Conservation (phyloP, 345 rosid genomes). For the Salix dunnii region DNA sequence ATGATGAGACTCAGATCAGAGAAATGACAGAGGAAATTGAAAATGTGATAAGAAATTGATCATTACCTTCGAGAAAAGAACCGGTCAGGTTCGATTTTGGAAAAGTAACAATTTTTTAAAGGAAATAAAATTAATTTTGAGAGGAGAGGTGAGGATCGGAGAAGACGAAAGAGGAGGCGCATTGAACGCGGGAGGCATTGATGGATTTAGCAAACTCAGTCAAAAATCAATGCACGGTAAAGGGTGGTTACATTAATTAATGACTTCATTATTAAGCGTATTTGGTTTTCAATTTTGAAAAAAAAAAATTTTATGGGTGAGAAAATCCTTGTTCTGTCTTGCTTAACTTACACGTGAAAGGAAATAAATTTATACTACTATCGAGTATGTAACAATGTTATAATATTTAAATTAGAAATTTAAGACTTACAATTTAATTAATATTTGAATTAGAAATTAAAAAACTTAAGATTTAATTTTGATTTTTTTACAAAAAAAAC, state of each 20-base stretch:
- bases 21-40: neutral
- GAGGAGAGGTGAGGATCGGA: constrained; percentile 38
- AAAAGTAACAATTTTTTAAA: neutral
- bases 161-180: constrained; percentile 48
- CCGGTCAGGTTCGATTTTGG: neutral
- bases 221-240: constrained; percentile 10
- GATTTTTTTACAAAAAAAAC: too few relatives aligned
- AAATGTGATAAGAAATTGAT: neutral
- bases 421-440: too few relatives aligned
- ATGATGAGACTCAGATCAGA: constrained; percentile 19
- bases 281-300: neutral
- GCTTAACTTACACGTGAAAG: neutral
- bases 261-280: neutral
- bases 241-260: neutral
- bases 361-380: neutral
- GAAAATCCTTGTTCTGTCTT: neutral
- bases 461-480: too few relatives aligned
- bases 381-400: neutral
- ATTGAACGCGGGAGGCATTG: constrained; percentile 50
- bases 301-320: too few relatives aligned
- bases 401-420: too few relatives aligned
- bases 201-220: constrained; percentile 27
- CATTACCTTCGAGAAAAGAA: constrained; percentile 18
- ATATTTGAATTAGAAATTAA: too few relatives aligned
- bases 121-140: neutral